These are phyloP conservation scores for Serendipita sp. DNA, from an alignment of 768 basidiomycete species.

Conservation along the genomic window DNA sequence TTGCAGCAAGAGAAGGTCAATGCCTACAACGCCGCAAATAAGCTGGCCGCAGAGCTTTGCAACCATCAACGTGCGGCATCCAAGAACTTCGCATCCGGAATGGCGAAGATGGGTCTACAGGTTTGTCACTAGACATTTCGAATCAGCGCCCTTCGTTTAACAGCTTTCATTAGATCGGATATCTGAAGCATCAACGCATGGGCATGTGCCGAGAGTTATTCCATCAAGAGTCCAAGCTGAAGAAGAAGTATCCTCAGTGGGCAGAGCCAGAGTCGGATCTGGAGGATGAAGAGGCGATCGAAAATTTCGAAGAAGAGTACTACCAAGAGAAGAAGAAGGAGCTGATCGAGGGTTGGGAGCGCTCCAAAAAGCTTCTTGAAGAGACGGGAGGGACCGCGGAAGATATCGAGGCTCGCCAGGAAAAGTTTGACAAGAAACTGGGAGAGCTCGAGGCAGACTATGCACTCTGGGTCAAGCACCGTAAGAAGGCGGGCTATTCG, in stretches of 20 bases:
- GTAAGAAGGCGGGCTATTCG: slow-evolving; percentile 4
- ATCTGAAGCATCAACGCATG: slow-evolving; percentile 93
- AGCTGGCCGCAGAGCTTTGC: slow-evolving; percentile 92
- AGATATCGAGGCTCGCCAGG: slow-evolving; percentile 53
- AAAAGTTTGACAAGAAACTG: slow-evolving; percentile 55
- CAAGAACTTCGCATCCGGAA: slow-evolving; percentile 83
- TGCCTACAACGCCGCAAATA: slow-evolving; percentile 93
- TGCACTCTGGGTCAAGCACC: not conserved
- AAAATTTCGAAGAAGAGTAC: slow-evolving; percentile 57
- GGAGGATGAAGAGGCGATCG: slow-evolving; percentile 75
- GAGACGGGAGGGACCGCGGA: slow-evolving; percentile 43
- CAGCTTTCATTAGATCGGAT: slow-evolving; percentile 44
- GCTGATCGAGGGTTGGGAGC: slow-evolving; percentile 68
- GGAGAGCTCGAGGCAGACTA: slow-evolving; percentile 68
- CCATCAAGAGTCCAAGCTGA: slow-evolving; percentile 56
- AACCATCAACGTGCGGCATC: slow-evolving; percentile 95
- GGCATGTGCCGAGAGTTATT: slow-evolving; percentile 85
- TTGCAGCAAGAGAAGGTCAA: slow-evolving; percentile 84
- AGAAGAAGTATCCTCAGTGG: slow-evolving; percentile 62
- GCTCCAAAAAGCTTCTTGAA: slow-evolving; percentile 44
- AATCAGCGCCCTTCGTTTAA: not conserved
- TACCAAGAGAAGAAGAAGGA: slow-evolving; percentile 83
- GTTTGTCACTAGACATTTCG: slow-evolving; percentile 25
- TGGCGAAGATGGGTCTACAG: slow-evolving; percentile 89
- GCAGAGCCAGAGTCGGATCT: slow-evolving; percentile 78